Conservation (phyloP, 2,329 filamentous ascomycete genomes). For the Fusarium sp. region DNA sequence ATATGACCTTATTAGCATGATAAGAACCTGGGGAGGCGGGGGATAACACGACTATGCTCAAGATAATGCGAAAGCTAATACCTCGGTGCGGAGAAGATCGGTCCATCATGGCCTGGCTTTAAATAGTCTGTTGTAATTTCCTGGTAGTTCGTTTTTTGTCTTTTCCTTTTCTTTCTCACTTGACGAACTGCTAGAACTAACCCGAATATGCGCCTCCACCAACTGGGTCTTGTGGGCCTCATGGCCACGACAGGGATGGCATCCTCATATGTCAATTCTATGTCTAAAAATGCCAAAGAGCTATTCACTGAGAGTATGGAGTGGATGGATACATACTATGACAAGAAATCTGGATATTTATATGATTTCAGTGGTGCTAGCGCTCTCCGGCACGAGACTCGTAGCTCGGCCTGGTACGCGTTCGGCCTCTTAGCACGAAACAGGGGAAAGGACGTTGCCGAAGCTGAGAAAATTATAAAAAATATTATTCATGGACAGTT, state of each 20-base stretch:
- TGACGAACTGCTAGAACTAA: neutral
- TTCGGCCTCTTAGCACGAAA: slow-evolving; percentile 69
- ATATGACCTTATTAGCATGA: neutral
- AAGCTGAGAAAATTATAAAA: slow-evolving; percentile 66
- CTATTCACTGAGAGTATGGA: slow-evolving; percentile 56
- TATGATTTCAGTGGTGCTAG: slow-evolving; percentile 61
- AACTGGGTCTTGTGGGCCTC: neutral
- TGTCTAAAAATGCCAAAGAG: slow-evolving; percentile 24
- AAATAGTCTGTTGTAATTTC: too few relatives aligned
- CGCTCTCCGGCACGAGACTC: slow-evolving; percentile 67
- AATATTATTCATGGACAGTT: slow-evolving; percentile 68
- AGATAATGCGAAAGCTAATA: neutral
- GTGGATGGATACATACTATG: slow-evolving; percentile 69
- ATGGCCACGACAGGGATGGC: neutral
- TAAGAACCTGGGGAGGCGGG: neutral
- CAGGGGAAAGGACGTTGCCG: slow-evolving; percentile 59
- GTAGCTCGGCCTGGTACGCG: slow-evolving; percentile 70
- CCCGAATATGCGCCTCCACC: slow-evolving; percentile 6
- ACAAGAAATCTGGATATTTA: slow-evolving; percentile 64
- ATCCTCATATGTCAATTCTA: neutral
- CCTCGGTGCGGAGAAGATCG: neutral
- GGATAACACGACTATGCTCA: neutral
- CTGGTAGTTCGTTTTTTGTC: too few relatives aligned
- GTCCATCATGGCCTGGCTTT: neutral
- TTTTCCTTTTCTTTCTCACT: neutral